These are phyloP conservation scores for Microdochium trichocladiopsis DNA, from an alignment of 2,329 filamentous ascomycete species.

Conservation along the genomic window DNA sequence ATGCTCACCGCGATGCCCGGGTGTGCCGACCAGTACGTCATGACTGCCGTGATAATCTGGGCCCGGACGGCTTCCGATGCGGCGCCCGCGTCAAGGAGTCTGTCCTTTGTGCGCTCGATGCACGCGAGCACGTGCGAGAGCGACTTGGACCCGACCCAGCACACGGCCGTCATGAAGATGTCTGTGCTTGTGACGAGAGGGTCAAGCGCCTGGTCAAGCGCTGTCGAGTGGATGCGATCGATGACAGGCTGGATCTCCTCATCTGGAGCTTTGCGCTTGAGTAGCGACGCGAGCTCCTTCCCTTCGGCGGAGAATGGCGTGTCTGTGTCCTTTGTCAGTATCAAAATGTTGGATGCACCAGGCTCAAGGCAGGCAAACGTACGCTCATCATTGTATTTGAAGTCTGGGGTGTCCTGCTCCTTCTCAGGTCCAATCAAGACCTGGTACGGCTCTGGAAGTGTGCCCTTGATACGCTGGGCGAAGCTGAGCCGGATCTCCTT, in stretches of 20 bases:
- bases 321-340: constrained; percentile 34
- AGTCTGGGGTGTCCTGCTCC: constrained; percentile 92
- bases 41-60: constrained; percentile 86
- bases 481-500: constrained; percentile 97
- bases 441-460: constrained; percentile 78
- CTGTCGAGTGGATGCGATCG: constrained; percentile 73
- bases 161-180: constrained; percentile 88
- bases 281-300: constrained; percentile 69
- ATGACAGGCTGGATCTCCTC: constrained; percentile 82
- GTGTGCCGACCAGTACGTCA: constrained; percentile 89
- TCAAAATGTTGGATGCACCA: too few relatives aligned
- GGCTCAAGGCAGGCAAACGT: too few relatives aligned
- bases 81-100: constrained; percentile 71
- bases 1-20: constrained; percentile 89
- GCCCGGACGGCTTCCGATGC: constrained; percentile 68
- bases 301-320: constrained; percentile 80
- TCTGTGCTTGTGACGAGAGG: constrained; percentile 83
- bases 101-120: constrained; percentile 90
- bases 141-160: constrained; percentile 90
- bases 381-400: constrained; percentile 79
- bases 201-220: constrained; percentile 64
- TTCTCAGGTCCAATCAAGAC: constrained; percentile 76
- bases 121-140: constrained; percentile 92
- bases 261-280: constrained; percentile 78
- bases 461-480: constrained; percentile 91